Evolutionary conservation across 805 yeast genomes (phyloP).

Genomic region (Cyberlindnera japonica): DNA sequence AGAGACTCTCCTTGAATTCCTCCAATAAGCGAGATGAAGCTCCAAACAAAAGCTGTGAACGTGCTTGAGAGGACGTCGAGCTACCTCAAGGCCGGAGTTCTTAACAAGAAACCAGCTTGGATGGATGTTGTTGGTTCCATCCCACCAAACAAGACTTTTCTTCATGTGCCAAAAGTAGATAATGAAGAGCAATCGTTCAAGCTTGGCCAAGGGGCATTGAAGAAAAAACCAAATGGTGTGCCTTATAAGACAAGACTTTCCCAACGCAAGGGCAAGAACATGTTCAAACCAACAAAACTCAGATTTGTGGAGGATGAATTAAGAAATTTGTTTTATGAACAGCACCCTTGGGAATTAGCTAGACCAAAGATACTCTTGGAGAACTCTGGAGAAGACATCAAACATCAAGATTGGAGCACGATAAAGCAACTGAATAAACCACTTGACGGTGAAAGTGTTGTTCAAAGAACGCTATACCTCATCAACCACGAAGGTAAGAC

Average conservation of each 20-base stretch:
- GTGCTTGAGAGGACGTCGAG: conserved; percentile 81
- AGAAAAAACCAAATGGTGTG: conserved; percentile 17
- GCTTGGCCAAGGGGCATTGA: conserved; percentile 12
- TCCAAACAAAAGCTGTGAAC: conserved; percentile 69
- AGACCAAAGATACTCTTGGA: conserved; percentile 84
- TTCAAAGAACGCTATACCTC: conserved; percentile 65
- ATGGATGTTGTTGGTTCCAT: conserved; percentile 74
- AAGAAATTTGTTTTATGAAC: conserved; percentile 77
- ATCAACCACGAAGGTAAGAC: conserved; percentile 34
- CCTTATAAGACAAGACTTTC: conserved; percentile 33
- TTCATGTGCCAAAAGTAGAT: conserved; percentile 24
- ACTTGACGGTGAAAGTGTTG: conserved; percentile 86
- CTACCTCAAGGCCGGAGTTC: conserved; percentile 65
- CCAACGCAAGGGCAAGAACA: conserved; percentile 10
- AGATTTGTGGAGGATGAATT: conserved; percentile 62
- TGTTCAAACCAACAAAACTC: conserved; percentile 22
- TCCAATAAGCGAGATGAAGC: no score
- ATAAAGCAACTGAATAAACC: conserved; percentile 70
- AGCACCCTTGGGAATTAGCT: conserved; percentile 98
- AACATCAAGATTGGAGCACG: conserved; percentile 67
- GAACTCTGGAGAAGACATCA: conserved; percentile 55
- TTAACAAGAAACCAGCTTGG: conserved; percentile 81
- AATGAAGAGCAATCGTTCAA: conserved; percentile 4
- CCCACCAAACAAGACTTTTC: conserved; percentile 70
- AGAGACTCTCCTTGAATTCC: no score